Evolutionary conservation across 805 yeast species (phyloP).

Genomic region (Yamadazyma paraphyllophila): DNA sequence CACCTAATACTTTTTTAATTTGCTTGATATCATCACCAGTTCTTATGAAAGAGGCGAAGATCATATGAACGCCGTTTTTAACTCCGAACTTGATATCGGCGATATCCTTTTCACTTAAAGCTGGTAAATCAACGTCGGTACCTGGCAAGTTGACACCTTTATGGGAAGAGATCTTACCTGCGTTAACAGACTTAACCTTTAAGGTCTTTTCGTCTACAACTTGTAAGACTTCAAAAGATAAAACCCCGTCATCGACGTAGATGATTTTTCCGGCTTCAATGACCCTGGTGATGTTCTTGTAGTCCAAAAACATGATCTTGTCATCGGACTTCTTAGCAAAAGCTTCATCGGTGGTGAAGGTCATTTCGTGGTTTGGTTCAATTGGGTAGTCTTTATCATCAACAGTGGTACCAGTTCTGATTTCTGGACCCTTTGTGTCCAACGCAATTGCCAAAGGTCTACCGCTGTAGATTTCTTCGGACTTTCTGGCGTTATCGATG

Average conservation of each 20-base stretch:
- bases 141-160: conserved; percentile 99
- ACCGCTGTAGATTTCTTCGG: conserved; percentile 86
- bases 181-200: conserved; percentile 85
- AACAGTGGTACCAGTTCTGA: conserved; percentile 94
- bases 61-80: conserved; percentile 95
- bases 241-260: conserved; percentile 96
- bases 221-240: conserved; percentile 89
- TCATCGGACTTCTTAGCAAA: conserved; percentile 73
- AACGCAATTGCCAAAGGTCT: conserved; percentile 98
- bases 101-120: conserved; percentile 94
- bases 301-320: conserved; percentile 85
- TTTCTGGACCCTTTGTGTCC: conserved; percentile 99
- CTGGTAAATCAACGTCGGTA: conserved; percentile 98
- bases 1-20: conserved; percentile 93
- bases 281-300: conserved; percentile 94
- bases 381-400: conserved; percentile 82
- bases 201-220: conserved; percentile 76
- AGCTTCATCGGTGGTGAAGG: conserved; percentile 84
- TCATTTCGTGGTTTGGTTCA: conserved; percentile 83
- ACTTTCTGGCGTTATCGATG: conserved; percentile 92
- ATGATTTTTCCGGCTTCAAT: conserved; percentile 84
- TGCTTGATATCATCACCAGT: conserved; percentile 84
- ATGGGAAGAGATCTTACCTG: conserved; percentile 94
- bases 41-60: conserved; percentile 98
- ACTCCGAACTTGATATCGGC: conserved; percentile 93